Conservation (phyloP, 768 basidiomycete species). For the Mycena vulgaris region DNA sequence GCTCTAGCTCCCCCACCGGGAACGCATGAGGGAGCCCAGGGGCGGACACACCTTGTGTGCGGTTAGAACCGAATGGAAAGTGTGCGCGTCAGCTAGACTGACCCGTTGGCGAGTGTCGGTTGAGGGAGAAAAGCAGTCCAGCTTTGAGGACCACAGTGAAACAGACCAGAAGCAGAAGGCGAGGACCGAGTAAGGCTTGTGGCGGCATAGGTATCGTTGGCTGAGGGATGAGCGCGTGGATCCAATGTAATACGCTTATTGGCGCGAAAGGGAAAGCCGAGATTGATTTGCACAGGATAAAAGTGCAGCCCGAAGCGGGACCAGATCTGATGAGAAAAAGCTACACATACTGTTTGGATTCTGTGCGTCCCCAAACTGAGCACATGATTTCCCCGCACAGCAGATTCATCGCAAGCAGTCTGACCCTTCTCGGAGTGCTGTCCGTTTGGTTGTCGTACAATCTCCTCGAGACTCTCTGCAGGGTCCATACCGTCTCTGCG, state of each 20-base stretch:
- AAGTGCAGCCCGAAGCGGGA: too few relatives aligned
- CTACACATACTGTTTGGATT: background rate
- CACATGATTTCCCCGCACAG: background rate
- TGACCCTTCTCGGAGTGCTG: background rate
- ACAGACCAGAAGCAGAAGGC: background rate
- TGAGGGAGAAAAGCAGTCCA: background rate
- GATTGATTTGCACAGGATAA: too few relatives aligned
- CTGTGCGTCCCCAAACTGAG: background rate
- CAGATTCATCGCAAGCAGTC: conserved; percentile 2
- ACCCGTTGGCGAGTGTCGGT: background rate
- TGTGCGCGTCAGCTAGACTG: background rate
- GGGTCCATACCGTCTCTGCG: background rate
- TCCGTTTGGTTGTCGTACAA: background rate
- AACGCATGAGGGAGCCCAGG: conserved; percentile 7
- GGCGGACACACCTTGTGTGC: background rate
- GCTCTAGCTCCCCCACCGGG: conserved; percentile 4
- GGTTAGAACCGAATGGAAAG: background rate
- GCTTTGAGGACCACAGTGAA: background rate
- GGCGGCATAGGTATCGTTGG: too few relatives aligned
- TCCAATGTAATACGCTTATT: too few relatives aligned
- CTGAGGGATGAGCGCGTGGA: too few relatives aligned
- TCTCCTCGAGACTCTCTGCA: background rate
- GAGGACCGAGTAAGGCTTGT: background rate
- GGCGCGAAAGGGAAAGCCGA: too few relatives aligned
- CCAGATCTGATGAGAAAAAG: background rate